Conservation (phyloP, 2,329 filamentous ascomycete genomes). For the Pseudogymnoascus sp. region DNA sequence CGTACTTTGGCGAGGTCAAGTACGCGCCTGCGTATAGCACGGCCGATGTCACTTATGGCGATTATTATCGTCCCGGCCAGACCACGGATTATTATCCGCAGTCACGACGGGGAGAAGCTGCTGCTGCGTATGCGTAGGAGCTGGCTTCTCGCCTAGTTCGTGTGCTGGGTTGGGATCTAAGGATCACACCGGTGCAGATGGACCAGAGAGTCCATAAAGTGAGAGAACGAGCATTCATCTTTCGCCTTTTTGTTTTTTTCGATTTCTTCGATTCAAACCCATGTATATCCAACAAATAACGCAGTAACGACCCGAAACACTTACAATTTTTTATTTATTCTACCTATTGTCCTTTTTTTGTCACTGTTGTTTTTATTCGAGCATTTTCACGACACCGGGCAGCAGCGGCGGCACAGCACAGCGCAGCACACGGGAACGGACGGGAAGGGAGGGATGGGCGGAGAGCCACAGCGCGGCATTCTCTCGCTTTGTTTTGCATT, state of each 20-base stretch:
- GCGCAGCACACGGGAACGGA: background rate
- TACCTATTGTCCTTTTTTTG: background rate
- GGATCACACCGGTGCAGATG: background rate
- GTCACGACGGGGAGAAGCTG: background rate
- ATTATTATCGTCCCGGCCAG: slow-evolving; percentile 3
- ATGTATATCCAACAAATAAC: slow-evolving; percentile 7
- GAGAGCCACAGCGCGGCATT: slow-evolving; percentile 1
- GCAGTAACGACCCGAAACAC: background rate
- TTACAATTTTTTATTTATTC: background rate
- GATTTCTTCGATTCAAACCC: slow-evolving; percentile 7
- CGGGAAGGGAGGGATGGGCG: background rate
- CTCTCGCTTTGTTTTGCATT: slow-evolving; percentile 6
- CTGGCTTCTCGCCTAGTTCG: background rate
- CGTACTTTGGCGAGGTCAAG: slow-evolving; percentile 10
- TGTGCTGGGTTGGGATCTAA: background rate
- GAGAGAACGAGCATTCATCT: background rate
- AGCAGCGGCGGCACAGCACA: background rate
- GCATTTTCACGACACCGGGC: background rate
- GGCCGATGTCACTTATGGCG: slow-evolving; percentile 4
- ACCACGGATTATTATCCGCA: background rate
- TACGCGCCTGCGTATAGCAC: background rate
- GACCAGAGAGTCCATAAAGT: background rate
- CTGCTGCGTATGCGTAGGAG: background rate
- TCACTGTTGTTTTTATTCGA: background rate
- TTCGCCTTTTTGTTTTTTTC: background rate